A percentile compares a stretch with the other conserved stretches of the same genome.
Evolutionary conservation across 345 rosid genomes (phyloP).

Genomic region (Triadica sebifera): DNA sequence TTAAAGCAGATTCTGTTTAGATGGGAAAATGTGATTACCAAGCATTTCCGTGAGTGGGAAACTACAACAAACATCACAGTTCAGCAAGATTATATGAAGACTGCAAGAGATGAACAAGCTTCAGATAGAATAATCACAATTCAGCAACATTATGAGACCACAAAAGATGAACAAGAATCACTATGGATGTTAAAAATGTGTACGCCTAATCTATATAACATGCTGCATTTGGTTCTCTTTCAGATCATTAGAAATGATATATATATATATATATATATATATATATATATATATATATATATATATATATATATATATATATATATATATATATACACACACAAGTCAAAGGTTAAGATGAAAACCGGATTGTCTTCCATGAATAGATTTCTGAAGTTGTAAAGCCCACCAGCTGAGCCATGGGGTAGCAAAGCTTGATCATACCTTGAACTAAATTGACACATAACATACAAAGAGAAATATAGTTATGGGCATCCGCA

Average conservation of each 20-base stretch:
- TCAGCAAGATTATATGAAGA: slow-evolving; percentile 72
- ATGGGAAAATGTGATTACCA: slow-evolving; percentile 37
- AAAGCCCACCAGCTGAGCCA: slow-evolving; percentile 41
- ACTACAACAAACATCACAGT: slow-evolving; percentile 89
- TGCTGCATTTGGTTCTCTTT: neutral
- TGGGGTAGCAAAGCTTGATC: slow-evolving; percentile 22
- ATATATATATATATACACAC: too few species aligned
- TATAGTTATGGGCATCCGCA: too few species aligned
- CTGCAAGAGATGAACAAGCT: slow-evolving; percentile 36
- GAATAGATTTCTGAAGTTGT: slow-evolving; percentile 30
- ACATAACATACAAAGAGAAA: too few species aligned
- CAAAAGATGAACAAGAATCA: slow-evolving; percentile 13
- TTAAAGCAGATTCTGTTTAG: neutral
- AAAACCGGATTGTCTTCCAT: slow-evolving; percentile 36
- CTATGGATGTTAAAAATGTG: neutral
- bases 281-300: too few species aligned
- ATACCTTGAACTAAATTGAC: too few species aligned
- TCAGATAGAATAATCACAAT: slow-evolving; percentile 55
- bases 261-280: too few species aligned
- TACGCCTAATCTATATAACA: neutral
- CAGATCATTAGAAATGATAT: neutral
- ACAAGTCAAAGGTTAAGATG: neutral
- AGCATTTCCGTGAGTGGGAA: slow-evolving; percentile 80
- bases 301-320: too few species aligned
- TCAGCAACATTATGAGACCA: slow-evolving; percentile 71